Evolutionary conservation across 768 basidiomycete species (phyloP), one percentile per base, ranked within the genome.

Genomic region (Rhizopogon vinicolor): DNA sequence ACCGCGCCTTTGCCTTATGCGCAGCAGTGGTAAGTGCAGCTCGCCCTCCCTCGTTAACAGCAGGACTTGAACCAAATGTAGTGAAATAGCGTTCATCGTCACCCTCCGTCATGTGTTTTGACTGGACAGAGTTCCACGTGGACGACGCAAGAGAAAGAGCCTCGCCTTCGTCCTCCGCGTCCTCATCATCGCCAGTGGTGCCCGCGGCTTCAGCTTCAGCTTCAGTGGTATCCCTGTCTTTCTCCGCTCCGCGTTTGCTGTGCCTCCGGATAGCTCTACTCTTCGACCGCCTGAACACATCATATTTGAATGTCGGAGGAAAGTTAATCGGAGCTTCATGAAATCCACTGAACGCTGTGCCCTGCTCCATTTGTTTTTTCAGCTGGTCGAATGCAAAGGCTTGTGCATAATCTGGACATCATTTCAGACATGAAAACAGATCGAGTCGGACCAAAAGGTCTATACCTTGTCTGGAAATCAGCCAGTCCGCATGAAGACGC

Each of bases 281-380:
- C 64, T 77, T 79, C 49, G 75, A 63, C 57, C 75, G 77, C 68
- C 83, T 87, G 18, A 78, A 66, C 7, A 95, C 88, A 61, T 95
- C 87, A 64, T 93, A 93, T 64, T 97, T 97, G 80, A 95, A 98
- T 0, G 95, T 97, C 0, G 94, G 94, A 5, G 92, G 84, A 59
- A 98, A 98, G 62, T 86, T 67, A 57, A 97, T 97, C 0, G 76
- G 72, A 0, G 79, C 91, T 68, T 98, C 95, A 7, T 73, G 63
- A 63, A 97, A 97, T 7, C 92, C 93, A 14, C 74, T 74, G 61
- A 98, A 93, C 3, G 82, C 82, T 7, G 79, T 69, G 9, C 80
- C 78, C n/a, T 77, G 74, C 42, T 77, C 73, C 86, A 97, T 93
- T n/a, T 89, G 73, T 25, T 79, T 80, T 37, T 80, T 80, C 7